A percentile compares a stretch with the other conserved stretches of the same genome.
These are phyloP conservation scores for Oidium heveae DNA, from an alignment of 2,329 filamentous ascomycete genomes.

Conservation along the genomic window DNA sequence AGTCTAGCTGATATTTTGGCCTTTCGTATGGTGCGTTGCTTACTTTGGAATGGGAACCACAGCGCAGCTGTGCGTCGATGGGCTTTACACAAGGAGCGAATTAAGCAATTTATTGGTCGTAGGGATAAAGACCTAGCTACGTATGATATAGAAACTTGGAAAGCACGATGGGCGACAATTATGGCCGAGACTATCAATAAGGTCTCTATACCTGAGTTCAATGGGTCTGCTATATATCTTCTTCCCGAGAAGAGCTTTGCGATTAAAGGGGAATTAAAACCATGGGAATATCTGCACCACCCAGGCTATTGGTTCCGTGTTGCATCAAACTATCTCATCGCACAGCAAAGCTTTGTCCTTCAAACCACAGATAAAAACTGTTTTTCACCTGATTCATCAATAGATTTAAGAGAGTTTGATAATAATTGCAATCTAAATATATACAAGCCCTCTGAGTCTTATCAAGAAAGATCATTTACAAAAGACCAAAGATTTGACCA, in stretches of 20 bases:
- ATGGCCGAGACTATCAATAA: slow-evolving; percentile 36
- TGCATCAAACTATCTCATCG: slow-evolving; percentile 29
- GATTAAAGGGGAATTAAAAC: slow-evolving; percentile 29
- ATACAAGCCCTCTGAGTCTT: slow-evolving; percentile 38
- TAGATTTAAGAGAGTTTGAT: slow-evolving; percentile 28
- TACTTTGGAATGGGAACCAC: slow-evolving; percentile 58
- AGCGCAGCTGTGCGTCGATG: slow-evolving; percentile 59
- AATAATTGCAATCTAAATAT: slow-evolving; percentile 12
- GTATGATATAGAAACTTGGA: slow-evolving; percentile 89
- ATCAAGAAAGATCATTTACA: slow-evolving; percentile 29
- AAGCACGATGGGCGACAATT: slow-evolving; percentile 42
- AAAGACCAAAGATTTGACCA: slow-evolving; percentile 26
- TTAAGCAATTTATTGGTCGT: slow-evolving; percentile 54
- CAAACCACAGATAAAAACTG: slow-evolving; percentile 34
- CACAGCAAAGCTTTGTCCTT: slow-evolving; percentile 26
- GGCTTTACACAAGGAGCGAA: slow-evolving; percentile 49
- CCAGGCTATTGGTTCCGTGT: slow-evolving; percentile 40
- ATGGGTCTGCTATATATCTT: slow-evolving; percentile 22
- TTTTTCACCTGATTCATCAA: slow-evolving; percentile 22
- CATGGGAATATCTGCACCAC: slow-evolving; percentile 40
- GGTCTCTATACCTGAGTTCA: slow-evolving; percentile 24
- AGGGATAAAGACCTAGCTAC: slow-evolving; percentile 66
- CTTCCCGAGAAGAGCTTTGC: slow-evolving; percentile 29
- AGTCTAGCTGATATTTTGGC: slow-evolving; percentile 59
- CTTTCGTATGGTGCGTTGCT: slow-evolving; percentile 56